Evolutionary conservation across 768 basidiomycete genomes (phyloP).

Genomic region (Artomyces pyxidatus): DNA sequence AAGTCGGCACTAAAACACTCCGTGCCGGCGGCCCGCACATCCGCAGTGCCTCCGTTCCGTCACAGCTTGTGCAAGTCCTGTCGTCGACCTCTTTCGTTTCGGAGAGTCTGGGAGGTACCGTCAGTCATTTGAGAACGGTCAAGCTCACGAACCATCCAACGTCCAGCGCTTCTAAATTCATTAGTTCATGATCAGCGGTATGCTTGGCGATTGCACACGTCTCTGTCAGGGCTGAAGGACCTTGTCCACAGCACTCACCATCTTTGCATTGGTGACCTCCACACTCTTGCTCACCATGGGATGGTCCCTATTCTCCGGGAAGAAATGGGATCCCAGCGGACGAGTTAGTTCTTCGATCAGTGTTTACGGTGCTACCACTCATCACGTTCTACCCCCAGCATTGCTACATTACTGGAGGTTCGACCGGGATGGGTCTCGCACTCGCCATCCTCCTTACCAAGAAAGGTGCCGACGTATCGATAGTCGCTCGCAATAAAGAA

Average conservation of each 20-base stretch:
- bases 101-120: no score
- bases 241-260: background rate
- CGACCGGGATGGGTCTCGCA: slow-evolving; percentile 70
- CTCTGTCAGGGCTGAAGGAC: no score
- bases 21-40: no score
- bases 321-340: slow-evolving; percentile 23
- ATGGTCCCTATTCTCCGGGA: slow-evolving; percentile 18
- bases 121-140: no score
- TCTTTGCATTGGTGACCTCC: slow-evolving; percentile 3
- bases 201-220: no score
- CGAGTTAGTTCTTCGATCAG: slow-evolving; percentile 12
- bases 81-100: no score
- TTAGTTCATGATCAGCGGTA: no score
- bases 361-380: background rate
- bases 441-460: slow-evolving; percentile 58
- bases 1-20: no score
- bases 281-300: slow-evolving; percentile 4
- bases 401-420: slow-evolving; percentile 80
- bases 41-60: no score
- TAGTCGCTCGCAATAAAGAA: slow-evolving; percentile 69
- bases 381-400: slow-evolving; percentile 39
- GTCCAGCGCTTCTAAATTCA: no score
- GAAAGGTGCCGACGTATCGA: slow-evolving; percentile 75
- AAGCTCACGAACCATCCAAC: no score
- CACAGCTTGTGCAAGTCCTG: no score